Evolutionary conservation across 495 filamentous ascomycete species (phyloP), one percentile per base, ranked within the genome.

Genomic region (Staphylotrichum tortipilum): DNA sequence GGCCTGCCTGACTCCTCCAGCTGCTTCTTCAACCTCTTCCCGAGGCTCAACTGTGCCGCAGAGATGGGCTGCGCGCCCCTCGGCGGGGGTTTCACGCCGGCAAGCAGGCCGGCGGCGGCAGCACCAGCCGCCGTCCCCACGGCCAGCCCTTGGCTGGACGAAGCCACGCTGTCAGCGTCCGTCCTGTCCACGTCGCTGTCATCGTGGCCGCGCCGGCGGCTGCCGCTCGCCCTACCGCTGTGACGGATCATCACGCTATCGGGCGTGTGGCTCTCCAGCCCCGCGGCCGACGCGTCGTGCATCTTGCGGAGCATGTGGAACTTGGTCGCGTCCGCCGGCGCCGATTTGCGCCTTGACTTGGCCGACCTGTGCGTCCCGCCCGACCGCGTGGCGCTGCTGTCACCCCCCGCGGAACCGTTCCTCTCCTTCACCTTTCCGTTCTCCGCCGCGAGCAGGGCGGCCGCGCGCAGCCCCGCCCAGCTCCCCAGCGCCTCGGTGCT

Each of bases 11-110:
- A 22, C n/a, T 62, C 62, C 7, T 60, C 62, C 8, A 67, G 64
- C 11, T 66, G 67, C 34, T 65, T 70, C 55, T 66, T 67, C 34
- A 75, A 53, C 62, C 68, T 62, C 41, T 69, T 71, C 7, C 68
- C 70, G 39, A 75, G 49, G 49, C 70, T 75, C 38, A 75, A 55
- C 53, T 63, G 56, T 26, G 72, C 72, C 44, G 67, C 68, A 14
- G 67, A 69, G 21, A 72, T 54, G 4, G 70, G 68, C 34, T 64
- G 64, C 38, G 64, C 65, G 10, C 53, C 60, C 7, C 48, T 46
- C 14, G 53, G 44, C 11, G 44, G 49, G 34, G 53, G 55, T 21
- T 58, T 56, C 12, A 31, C 39, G n/a, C 47, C 49, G 17, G 41
- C 34, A 28, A 38, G n/a, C 8, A 52, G 2, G 50, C 45, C 49